phyloP scores from a whole-genome alignment of 169 alveolate species.

The Plasmodium sp. region DNA sequence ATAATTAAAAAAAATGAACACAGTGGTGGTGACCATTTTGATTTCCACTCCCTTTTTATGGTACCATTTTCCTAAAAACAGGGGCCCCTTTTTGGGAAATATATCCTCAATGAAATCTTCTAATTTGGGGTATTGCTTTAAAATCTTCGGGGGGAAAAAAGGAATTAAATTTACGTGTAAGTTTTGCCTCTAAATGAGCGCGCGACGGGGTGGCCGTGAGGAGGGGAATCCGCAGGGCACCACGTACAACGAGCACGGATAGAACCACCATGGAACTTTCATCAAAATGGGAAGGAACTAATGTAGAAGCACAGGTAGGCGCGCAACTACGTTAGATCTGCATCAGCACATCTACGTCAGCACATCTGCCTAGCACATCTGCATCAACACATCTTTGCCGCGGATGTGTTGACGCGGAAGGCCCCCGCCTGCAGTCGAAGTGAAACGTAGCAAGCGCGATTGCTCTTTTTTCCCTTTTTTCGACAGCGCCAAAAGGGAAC shows the following conservation, averaged over 20 bases:
- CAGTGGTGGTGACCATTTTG: not conserved
- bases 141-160: conserved; percentile 66
- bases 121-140: conserved; percentile 88
- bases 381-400: not conserved
- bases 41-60: not conserved
- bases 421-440: not conserved
- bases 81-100: conserved; percentile 91
- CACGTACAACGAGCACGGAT: not conserved
- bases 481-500: not conserved
- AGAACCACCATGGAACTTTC: not conserved
- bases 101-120: conserved; percentile 91
- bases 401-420: too few species aligned
- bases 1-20: not conserved
- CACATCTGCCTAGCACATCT: not conserved
- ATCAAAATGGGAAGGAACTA: not conserved
- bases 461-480: not conserved
- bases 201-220: not conserved
- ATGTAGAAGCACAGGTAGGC: not conserved
- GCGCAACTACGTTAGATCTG: not conserved
- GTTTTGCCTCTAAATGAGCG: not conserved
- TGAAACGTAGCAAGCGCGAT: not conserved
- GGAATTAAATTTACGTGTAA: not conserved
- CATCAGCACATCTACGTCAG: not conserved
- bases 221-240: not conserved
- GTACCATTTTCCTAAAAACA: conserved; percentile 89